Conservation (phyloP, 2,329 filamentous ascomycete genomes). For the Cytospora piceicola region DNA sequence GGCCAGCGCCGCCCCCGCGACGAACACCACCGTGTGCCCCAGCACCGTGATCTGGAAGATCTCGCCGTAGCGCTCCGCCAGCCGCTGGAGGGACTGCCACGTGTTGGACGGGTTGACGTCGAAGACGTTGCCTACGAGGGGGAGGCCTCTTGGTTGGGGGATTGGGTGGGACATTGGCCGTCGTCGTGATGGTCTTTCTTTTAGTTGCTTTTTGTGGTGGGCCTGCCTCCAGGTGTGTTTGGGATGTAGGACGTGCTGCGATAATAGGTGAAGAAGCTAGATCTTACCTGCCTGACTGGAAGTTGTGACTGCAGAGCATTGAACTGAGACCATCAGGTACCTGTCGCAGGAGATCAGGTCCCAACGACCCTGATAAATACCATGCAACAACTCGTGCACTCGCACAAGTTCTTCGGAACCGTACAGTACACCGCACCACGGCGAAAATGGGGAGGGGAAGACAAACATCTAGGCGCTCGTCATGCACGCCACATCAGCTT, state of each 20-base stretch:
- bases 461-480: not conserved
- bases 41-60: constrained; percentile 50
- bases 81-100: constrained; percentile 52
- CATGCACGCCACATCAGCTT: not conserved
- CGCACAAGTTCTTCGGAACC: not conserved
- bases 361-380: not conserved
- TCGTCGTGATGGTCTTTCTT: not conserved
- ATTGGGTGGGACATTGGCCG: constrained; percentile 49
- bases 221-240: not conserved
- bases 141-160: constrained; percentile 53
- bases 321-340: too few species aligned
- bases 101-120: constrained; percentile 54
- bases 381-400: not conserved
- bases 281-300: too few species aligned
- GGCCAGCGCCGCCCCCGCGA: constrained; percentile 46
- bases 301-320: too few species aligned
- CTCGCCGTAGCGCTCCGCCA: constrained; percentile 54
- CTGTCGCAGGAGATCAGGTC: not conserved
- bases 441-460: not conserved
- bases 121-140: constrained; percentile 56
- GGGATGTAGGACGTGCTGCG: not conserved
- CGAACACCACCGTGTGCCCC: constrained; percentile 46
- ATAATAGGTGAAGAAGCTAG: too few species aligned
- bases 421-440: not conserved
- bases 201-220: not conserved